Conservation (phyloP, 2,329 filamentous ascomycete species). For the Dactylellina drechsleri region DNA sequence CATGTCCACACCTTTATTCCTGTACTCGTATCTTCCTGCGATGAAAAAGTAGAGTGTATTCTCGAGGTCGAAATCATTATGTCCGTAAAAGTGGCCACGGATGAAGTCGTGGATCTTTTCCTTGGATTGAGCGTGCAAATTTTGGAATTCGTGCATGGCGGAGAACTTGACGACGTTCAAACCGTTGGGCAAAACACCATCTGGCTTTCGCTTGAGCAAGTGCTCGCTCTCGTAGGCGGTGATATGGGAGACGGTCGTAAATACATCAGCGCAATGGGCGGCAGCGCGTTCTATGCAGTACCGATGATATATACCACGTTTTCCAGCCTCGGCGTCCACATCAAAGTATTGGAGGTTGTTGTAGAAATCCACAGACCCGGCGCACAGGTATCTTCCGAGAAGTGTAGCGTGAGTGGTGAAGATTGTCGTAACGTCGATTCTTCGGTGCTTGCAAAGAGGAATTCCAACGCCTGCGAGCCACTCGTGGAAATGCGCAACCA, state of each 20-base stretch:
- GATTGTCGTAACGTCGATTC: conserved; percentile 96
- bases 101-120: conserved; percentile 99
- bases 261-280: conserved; percentile 91
- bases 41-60: conserved; percentile 99
- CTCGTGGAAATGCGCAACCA: conserved; percentile 98
- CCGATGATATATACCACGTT: conserved; percentile 96
- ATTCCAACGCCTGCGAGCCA: conserved; percentile 96
- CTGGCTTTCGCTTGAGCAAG: conserved; percentile 94
- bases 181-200: conserved; percentile 94
- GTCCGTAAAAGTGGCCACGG: conserved; percentile 96
- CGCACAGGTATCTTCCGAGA: conserved; percentile 93
- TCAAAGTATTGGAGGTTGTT: conserved; percentile 98
- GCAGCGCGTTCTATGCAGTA: conserved; percentile 98
- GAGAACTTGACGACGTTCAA: conserved; percentile 99
- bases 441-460: conserved; percentile 89
- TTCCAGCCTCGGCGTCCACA: conserved; percentile 94
- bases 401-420: conserved; percentile 98
- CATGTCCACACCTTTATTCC: conserved; percentile 99
- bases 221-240: conserved; percentile 99
- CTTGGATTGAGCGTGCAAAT: conserved; percentile 94
- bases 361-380: conserved; percentile 98
- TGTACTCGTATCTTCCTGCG: conserved; percentile 93
- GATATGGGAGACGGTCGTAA: conserved; percentile 98
- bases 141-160: conserved; percentile 98
- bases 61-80: conserved; percentile 95